Conservation (phyloP, 345 rosid genomes). For the Pelargonium nanum region DNA sequence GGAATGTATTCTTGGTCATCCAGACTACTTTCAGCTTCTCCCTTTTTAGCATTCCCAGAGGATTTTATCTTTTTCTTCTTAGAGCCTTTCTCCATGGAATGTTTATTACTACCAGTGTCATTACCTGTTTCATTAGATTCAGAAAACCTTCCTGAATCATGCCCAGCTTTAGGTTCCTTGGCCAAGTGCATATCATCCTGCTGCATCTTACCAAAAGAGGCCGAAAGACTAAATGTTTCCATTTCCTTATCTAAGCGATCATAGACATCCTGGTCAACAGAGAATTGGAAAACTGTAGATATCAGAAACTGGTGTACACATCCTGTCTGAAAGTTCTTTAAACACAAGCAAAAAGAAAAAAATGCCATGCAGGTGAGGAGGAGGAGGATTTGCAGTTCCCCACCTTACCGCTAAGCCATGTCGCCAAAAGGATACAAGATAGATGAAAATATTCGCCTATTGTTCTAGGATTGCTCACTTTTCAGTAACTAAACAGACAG, state of each 20-base stretch:
- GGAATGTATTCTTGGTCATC: slow-evolving; percentile 57
- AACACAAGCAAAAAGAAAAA: too few species aligned
- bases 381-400: background rate
- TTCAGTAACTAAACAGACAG: too few species aligned
- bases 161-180: slow-evolving; percentile 36
- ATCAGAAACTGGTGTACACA: too few species aligned
- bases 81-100: slow-evolving; percentile 49
- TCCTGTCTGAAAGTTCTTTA: too few species aligned
- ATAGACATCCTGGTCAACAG: slow-evolving; percentile 52
- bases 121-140: slow-evolving; percentile 38
- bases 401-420: background rate
- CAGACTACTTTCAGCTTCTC: slow-evolving; percentile 31
- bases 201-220: slow-evolving; percentile 23
- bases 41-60: slow-evolving; percentile 35
- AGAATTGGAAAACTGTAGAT: background rate
- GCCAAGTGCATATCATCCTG: slow-evolving; percentile 23
- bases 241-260: slow-evolving; percentile 69
- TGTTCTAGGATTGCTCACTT: too few species aligned
- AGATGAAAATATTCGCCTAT: background rate
- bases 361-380: too few species aligned
- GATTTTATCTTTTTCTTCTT: slow-evolving; percentile 81
- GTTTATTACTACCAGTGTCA: slow-evolving; percentile 33
- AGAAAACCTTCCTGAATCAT: slow-evolving; percentile 31
- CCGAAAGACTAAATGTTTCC: slow-evolving; percentile 43
- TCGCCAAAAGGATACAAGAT: background rate